These are phyloP conservation scores for Friedmanniomyces endolithicus DNA, from an alignment of 495 filamentous ascomycete genomes.

Conservation along the genomic window DNA sequence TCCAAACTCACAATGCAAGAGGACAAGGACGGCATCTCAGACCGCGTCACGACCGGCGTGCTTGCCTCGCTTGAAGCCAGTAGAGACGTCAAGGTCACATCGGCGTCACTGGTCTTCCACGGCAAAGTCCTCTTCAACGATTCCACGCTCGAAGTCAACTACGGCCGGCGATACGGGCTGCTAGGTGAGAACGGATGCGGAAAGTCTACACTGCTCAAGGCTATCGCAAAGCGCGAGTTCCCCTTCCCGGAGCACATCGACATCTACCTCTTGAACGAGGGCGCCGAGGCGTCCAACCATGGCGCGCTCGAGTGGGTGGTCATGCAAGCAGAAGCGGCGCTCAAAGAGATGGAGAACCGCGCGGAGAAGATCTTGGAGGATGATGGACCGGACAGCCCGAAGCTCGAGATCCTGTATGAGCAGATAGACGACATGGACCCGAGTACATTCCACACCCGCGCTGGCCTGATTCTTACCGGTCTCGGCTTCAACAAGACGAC, in stretches of 20 bases:
- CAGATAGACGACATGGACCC: constrained; percentile 99
- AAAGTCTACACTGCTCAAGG: constrained; percentile 92
- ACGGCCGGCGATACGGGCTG: constrained; percentile 84
- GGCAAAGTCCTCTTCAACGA: constrained; percentile 91
- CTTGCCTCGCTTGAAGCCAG: constrained; percentile 69
- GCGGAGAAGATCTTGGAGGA: constrained; percentile 86
- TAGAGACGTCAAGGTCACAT: constrained; percentile 93
- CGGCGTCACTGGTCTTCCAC: constrained; percentile 88
- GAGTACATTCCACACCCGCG: constrained; percentile 96
- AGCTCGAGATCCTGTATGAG: constrained; percentile 96
- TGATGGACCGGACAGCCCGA: constrained; percentile 77
- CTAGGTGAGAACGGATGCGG: constrained; percentile 98
- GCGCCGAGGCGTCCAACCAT: constrained; percentile 76
- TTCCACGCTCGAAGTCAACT: constrained; percentile 83
- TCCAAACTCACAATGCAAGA: constrained; percentile 76
- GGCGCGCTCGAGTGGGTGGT: constrained; percentile 97
- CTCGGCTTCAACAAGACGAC: constrained; percentile 97
- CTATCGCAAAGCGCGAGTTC: constrained; percentile 84
- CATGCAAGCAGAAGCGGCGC: constrained; percentile 83
- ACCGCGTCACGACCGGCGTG: constrained; percentile 97
- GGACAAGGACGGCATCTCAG: constrained; percentile 90
- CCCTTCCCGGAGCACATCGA: constrained; percentile 94
- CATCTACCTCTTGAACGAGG: constrained; percentile 97
- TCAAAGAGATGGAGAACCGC: constrained; percentile 73
- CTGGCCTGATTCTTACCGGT: constrained; percentile 93